Evolutionary conservation across 805 yeast genomes (phyloP).

Genomic region (Priceomyces haplophilus): DNA sequence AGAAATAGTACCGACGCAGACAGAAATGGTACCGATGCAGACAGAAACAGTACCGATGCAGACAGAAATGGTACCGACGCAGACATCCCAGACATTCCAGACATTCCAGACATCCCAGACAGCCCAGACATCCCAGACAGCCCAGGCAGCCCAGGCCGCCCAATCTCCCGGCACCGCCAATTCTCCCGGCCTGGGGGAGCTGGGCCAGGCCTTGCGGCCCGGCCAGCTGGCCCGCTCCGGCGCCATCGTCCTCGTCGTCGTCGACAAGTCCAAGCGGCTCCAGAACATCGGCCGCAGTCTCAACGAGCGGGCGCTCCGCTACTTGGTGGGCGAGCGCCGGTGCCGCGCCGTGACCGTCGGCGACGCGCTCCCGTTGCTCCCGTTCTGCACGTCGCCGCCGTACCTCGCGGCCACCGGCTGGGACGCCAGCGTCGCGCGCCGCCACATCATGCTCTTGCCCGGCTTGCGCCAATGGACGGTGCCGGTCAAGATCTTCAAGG

Average conservation of each 20-base stretch:
- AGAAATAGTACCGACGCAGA: too few species aligned
- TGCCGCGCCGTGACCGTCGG: constrained; percentile 44
- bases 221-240: constrained; percentile 34
- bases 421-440: constrained; percentile 24
- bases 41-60: too few species aligned
- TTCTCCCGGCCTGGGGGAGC: too few species aligned
- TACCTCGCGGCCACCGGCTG: constrained; percentile 44
- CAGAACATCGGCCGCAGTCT: constrained; percentile 56
- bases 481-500: constrained; percentile 51
- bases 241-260: constrained; percentile 44
- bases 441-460: constrained; percentile 40
- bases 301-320: constrained; percentile 51
- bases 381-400: constrained; percentile 23
- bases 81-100: too few species aligned
- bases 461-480: constrained; percentile 49
- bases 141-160: too few species aligned
- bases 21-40: too few species aligned
- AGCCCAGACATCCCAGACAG: too few species aligned
- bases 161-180: too few species aligned
- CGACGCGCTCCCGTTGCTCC: constrained; percentile 46
- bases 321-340: constrained; percentile 41
- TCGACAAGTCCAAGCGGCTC: constrained; percentile 50
- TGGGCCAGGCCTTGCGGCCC: too few species aligned
- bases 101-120: too few species aligned
- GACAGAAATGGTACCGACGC: too few species aligned